Evolutionary conservation across 805 yeast genomes (phyloP), one percentile per base, ranked within the genome.

Genomic region (Blastobotrys peoriensis): DNA sequence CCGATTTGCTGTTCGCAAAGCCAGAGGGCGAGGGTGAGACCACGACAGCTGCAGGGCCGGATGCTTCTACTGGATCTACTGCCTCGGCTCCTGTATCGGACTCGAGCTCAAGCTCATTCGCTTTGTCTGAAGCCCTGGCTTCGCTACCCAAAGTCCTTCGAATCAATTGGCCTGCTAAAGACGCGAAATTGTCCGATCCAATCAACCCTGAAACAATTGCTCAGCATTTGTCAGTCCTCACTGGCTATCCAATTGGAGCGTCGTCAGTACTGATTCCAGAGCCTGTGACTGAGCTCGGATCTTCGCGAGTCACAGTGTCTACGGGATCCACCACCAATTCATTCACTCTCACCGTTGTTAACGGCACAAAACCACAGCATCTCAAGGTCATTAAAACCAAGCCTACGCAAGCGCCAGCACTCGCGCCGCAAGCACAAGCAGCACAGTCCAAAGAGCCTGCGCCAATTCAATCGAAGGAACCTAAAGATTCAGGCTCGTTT

Each of bases 391-490:
- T 41, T 10, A 27, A 41, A 28, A 44, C 44, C 27, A 18, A 36
- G 54, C n/a, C n/a, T n/a, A n/a, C n/a, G n/a, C n/a, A n/a, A n/a
- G n/a, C n/a, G n/a, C n/a, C n/a, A n/a, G n/a, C n/a, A n/a, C 34
- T 51, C 52, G 16, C 36, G 33, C 6, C 35, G 35, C 23, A 25
- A 13, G 44, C 47, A 19, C 43, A 49, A 5, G 9, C 38, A n/a
- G 45, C 47, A n/a, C 19, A 13, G 9, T 9, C 17, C 4, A 25
- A 27, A 4, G 46, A 35, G 19, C 21, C 43, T 2, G 33, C 18
- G 20, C 36, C 34, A 6, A 13, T 23, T 19, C 33, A 18, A 15
- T 3, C 43, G 25, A 30, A 27, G 3, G 28, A 37, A 15, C 27
- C 43, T 8, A 19, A 39, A 34, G 18, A 34, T 19, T 2, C 33